Base-by-base conservation (phyloP, 179 eudicot genomes). In the Heliamphora pulchella region DNA sequence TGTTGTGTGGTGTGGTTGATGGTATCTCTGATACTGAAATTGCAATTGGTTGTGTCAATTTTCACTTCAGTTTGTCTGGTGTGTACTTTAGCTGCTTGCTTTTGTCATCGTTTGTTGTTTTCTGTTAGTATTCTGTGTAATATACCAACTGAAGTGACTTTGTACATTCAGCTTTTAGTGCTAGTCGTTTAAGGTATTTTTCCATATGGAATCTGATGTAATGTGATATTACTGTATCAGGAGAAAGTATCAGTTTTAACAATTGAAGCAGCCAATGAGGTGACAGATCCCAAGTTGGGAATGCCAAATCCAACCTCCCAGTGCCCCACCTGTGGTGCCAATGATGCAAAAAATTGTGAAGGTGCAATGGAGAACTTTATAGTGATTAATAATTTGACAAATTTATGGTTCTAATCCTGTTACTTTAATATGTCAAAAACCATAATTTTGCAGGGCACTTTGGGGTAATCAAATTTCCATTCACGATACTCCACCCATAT, bases 251-350 rank as follows among this genome's bases (percentile, higher is more conserved):
- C 98, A 2, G 91, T 88, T 63, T 70, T 87, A 72, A 73, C 83
- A 68, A 87, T 96, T 63, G 91, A 87, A 84, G 81, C 87, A 47
- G 87, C 89, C 20, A 85, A 81, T 84, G 97, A 90, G 18, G 97
- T 92, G 66, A 89, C 94, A 51, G 94, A 92, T 90, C 92, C 97
- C 8, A 90, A 84, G 81, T 84, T 96, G 86, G 99, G 99, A 41
- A 78, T 92, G 64, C 99, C 99, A 13, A 92, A 93, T 82, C 94
- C 88, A 39, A 82, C 90, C 57, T 80, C 83, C 48, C 89, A 90
- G 44, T 96, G 99, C 80, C 76, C 83, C 62, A 92, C 97, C 68
- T 96, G 99, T 75, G 97, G 94, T 73, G 91, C 95, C 55, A 90
- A 79, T 78, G 82, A 82, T 79, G 57, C 59, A 9, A 92, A 81